Conservation (phyloP, 1,139 yeast species). For the Magnusiomyces paraingens region DNA sequence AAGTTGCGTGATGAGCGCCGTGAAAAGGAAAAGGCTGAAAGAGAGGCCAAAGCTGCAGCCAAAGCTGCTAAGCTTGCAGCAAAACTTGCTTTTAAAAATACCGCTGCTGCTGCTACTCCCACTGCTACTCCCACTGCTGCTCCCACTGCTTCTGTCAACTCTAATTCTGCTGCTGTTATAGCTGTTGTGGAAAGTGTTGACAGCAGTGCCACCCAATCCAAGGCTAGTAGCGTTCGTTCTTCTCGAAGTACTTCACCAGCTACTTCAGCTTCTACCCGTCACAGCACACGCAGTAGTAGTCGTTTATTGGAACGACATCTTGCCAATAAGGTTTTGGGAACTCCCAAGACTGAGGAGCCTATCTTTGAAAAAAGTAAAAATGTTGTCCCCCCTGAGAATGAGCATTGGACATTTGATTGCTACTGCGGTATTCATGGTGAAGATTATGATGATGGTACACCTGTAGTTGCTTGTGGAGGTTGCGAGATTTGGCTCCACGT, state of each 20-base stretch:
- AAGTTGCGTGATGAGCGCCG: conserved; percentile 9
- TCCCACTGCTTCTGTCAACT: too few species aligned
- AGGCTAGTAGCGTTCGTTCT: too few species aligned
- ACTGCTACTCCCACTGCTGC: too few species aligned
- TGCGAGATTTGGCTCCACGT: conserved; percentile 41
- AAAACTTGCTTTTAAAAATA: conserved; percentile 1
- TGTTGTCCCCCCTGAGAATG: conserved; percentile 9
- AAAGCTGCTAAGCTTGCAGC: conserved; percentile 7
- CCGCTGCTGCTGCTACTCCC: not conserved
- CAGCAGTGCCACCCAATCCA: too few species aligned
- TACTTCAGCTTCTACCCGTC: not conserved
- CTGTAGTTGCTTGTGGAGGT: conserved; percentile 35
- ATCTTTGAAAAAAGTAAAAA: too few species aligned
- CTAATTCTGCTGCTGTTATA: too few species aligned
- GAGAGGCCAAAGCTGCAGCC: conserved; percentile 4
- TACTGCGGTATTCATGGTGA: conserved; percentile 37
- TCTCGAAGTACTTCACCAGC: conserved; percentile 3
- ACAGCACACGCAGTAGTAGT: conserved; percentile 5
- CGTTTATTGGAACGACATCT: not conserved
- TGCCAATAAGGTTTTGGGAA: not conserved
- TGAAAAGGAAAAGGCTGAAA: conserved; percentile 10
- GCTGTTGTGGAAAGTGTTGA: too few species aligned
- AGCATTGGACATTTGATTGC: conserved; percentile 39
- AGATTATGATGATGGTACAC: conserved; percentile 38
- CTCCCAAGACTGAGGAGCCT: not conserved